Evolutionary conservation across 2,329 filamentous ascomycete species (phyloP), one percentile per base, ranked within the genome.

Genomic region (Microdochium nivale): DNA sequence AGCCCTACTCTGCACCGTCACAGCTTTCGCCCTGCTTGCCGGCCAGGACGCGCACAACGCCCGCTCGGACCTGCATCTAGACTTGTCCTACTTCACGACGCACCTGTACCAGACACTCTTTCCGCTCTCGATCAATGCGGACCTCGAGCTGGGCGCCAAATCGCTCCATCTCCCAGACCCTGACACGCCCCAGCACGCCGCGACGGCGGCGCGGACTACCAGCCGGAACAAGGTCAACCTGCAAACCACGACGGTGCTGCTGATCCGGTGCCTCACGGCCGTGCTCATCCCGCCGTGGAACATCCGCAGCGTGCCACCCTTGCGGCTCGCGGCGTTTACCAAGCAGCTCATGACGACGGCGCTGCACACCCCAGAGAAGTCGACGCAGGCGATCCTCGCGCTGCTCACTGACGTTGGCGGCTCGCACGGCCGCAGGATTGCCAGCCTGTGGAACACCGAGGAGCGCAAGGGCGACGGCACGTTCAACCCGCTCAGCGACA

Each of bases 11-110:
- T 96, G 92, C 73, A 95, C 91, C 53, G 90, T 95, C 62, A 99
- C 94, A 1, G 94, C 95, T 25, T 97, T 95, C 64, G 90, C 92
- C n/a, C 83, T 99, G 7, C 83, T 99, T 37, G 88, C 94, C 57
- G 92, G 94, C 48, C 94, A 99, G 72, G 92, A 96, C 62, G 90
- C 85, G 16, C 86, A 88, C 70, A 92, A 90, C 70, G 87, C 90
- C 48, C 87, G 90, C 52, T 80, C 84, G 44, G 78, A 85, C 46
- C 79, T 97, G 3, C 88, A 91, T 62, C 84, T 99, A 48, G 95
- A 99, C 67, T 81, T 99, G 35, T 90, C 87, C 61, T 96, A 91
- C 77, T 99, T 99, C 78, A 91, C 90, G 61, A 89, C 87, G 14
- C 88, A 96, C 68, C 87, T 99, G 53, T 99, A 95, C 77, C 86